A percentile compares a stretch with the other conserved stretches of the same genome.
Evolutionary conservation across 805 yeast species (phyloP).

Genomic region (Blastobotrys parvus): DNA sequence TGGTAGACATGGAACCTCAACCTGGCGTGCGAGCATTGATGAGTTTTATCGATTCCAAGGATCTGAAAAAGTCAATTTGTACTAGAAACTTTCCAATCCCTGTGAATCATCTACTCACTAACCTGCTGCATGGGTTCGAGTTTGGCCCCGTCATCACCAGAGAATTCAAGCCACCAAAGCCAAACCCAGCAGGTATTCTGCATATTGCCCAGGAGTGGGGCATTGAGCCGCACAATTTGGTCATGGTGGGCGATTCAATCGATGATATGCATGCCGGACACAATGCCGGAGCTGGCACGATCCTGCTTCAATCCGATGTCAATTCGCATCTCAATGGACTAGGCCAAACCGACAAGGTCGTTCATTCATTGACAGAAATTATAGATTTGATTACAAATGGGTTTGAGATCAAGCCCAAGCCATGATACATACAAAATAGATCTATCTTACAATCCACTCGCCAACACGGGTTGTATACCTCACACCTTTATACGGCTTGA

Average conservation of each 20-base stretch:
- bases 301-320: conserved; percentile 44
- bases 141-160: conserved; percentile 52
- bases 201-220: conserved; percentile 47
- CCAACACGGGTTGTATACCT: conserved; percentile 65
- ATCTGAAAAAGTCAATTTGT: conserved; percentile 45
- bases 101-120: conserved; percentile 41
- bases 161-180: conserved; percentile 60
- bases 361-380: conserved; percentile 32
- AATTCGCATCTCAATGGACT: conserved; percentile 38
- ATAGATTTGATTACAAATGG: conserved; percentile 32
- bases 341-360: conserved; percentile 30
- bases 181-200: conserved; percentile 53
- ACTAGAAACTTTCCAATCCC: conserved; percentile 54
- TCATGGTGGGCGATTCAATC: conserved; percentile 69
- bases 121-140: conserved; percentile 34
- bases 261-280: conserved; percentile 63
- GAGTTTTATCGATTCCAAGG: conserved; percentile 15
- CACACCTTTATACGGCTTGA: conserved; percentile 85
- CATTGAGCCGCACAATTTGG: conserved; percentile 35
- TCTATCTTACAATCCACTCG: conserved; percentile 42
- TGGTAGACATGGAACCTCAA: conserved; percentile 45
- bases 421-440: neutral
- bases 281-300: conserved; percentile 53
- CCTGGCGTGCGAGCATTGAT: conserved; percentile 41
- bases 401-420: conserved; percentile 20